These are phyloP conservation scores for Huntiella omanensis DNA, from an alignment of 2,329 filamentous ascomycete genomes.

Conservation along the genomic window DNA sequence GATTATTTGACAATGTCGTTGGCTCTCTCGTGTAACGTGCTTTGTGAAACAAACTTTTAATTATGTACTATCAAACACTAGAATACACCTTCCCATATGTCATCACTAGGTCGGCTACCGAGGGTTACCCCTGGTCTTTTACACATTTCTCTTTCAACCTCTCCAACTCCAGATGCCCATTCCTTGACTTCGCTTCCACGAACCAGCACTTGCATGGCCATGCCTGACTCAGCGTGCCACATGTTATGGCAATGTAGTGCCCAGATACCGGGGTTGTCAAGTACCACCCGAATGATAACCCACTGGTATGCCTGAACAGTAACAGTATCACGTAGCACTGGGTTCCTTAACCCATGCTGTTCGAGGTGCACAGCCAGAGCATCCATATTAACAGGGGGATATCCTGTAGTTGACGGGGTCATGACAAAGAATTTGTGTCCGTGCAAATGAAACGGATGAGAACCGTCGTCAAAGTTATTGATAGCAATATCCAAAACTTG, in stretches of 20 bases:
- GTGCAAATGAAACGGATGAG: constrained; percentile 31
- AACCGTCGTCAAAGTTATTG: constrained; percentile 19
- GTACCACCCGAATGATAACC: constrained; percentile 32
- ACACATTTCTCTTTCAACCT: constrained; percentile 17
- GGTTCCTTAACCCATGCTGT: constrained; percentile 17
- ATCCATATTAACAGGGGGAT: constrained; percentile 16
- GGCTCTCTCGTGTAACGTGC: too few species aligned
- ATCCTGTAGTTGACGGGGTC: constrained; percentile 18
- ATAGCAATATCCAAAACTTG: constrained; percentile 22
- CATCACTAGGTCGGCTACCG: constrained; percentile 20
- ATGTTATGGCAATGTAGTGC: constrained; percentile 38
- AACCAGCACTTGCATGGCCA: constrained; percentile 37
- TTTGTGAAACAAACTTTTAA: too few species aligned
- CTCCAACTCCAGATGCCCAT: not conserved
- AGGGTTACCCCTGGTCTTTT: constrained; percentile 15
- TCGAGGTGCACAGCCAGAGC: constrained; percentile 15
- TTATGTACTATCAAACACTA: not conserved
- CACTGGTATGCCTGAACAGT: constrained; percentile 35
- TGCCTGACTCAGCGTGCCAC: constrained; percentile 39
- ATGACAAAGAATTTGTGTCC: constrained; percentile 32
- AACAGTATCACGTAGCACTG: constrained; percentile 24
- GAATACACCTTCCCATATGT: constrained; percentile 20
- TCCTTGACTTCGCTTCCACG: constrained; percentile 1
- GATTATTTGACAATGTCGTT: too few species aligned
- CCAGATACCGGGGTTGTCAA: constrained; percentile 40